phyloP scores from a whole-genome alignment of 345 rosid genomes.

The Euclidium syriacum region DNA sequence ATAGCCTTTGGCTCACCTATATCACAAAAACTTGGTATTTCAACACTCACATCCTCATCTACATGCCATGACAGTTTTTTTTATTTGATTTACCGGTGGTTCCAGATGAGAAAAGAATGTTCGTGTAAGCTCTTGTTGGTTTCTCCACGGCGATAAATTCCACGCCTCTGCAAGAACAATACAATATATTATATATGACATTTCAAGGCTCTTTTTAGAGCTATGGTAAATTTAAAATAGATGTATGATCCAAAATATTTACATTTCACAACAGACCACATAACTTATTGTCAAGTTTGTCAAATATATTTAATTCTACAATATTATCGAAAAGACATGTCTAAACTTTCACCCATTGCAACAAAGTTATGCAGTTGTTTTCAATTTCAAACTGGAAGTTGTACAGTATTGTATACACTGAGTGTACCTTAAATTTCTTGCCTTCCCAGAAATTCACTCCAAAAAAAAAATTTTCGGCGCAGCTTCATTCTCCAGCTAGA shows the following conservation, averaged over 20 bases:
- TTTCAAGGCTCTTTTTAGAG: not conserved
- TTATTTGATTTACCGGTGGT: conserved; percentile 66
- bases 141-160: conserved; percentile 70
- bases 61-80: not conserved
- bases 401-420: not conserved
- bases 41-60: conserved; percentile 4
- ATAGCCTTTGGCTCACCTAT: conserved; percentile 98
- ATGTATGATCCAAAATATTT: not conserved
- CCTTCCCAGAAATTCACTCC: conserved; percentile 67
- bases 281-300: not conserved
- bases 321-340: not conserved
- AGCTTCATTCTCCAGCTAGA: conserved; percentile 43
- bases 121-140: conserved; percentile 72
- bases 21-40: conserved; percentile 20
- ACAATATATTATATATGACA: not conserved
- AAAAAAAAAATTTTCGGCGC: conserved; percentile 72
- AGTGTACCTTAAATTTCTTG: conserved; percentile 47
- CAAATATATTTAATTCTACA: not conserved
- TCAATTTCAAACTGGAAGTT: not conserved
- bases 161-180: conserved; percentile 44
- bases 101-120: conserved; percentile 95
- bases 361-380: not conserved
- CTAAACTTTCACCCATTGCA: not conserved
- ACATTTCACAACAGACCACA: not conserved
- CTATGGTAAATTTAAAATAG: not conserved